These are phyloP conservation scores for Amphibolis antarctica DNA, from an alignment of 106 monocot genomes.

Conservation along the genomic window DNA sequence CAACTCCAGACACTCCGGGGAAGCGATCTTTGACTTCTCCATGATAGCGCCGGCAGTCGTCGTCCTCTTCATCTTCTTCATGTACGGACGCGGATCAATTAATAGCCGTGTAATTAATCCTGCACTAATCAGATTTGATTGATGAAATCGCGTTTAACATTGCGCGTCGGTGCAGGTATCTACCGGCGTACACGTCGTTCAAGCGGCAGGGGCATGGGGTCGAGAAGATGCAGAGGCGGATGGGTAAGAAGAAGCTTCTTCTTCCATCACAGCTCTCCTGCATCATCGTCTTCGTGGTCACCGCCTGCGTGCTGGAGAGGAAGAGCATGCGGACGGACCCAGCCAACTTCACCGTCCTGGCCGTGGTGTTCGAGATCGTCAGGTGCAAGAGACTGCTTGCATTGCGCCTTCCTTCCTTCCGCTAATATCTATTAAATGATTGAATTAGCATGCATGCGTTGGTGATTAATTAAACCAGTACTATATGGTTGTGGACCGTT, in stretches of 20 bases:
- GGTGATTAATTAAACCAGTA: neutral
- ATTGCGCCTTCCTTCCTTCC: too few species aligned
- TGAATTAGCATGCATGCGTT: neutral
- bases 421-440: neutral
- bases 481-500: neutral
- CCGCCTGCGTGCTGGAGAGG: constrained; percentile 8
- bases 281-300: constrained; percentile 5
- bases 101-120: too few species aligned
- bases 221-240: neutral
- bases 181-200: constrained; percentile 12
- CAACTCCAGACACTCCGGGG: constrained; percentile 63
- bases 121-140: too few species aligned
- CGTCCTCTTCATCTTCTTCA: constrained; percentile 55
- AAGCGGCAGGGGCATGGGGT: neutral
- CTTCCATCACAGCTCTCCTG: constrained; percentile 6
- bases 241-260: neutral
- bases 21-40: constrained; percentile 47
- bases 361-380: constrained; percentile 8
- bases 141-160: too few species aligned
- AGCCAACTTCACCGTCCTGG: constrained; percentile 10
- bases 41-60: constrained; percentile 34
- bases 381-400: too few species aligned
- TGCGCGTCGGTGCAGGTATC: constrained; percentile 2
- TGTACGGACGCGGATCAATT: constrained; percentile 15
- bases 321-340: constrained; percentile 8